Conservation (phyloP, 805 yeast genomes). For the Spathaspora sp. region DNA sequence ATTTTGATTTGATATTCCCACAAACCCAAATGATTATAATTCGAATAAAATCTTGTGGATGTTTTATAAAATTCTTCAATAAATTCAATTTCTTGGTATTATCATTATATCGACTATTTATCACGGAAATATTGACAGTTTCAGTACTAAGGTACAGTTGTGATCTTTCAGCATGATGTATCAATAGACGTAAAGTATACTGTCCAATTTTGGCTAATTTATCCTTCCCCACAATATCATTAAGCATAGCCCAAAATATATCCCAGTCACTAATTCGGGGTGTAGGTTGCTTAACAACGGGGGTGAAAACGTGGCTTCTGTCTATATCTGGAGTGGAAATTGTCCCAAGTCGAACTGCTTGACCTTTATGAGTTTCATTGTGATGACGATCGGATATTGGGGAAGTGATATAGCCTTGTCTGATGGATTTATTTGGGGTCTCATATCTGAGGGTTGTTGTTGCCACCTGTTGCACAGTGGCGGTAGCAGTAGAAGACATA, state of each 20-base stretch:
- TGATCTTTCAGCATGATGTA: slow-evolving; percentile 42
- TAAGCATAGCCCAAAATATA: slow-evolving; percentile 50
- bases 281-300: neutral
- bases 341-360: too few species aligned
- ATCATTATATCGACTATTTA: slow-evolving; percentile 29
- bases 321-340: neutral
- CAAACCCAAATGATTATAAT: slow-evolving; percentile 32
- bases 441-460: slow-evolving; percentile 2
- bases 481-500: slow-evolving; percentile 6
- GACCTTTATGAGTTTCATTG: neutral
- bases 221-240: slow-evolving; percentile 65
- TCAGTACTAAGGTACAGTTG: slow-evolving; percentile 32
- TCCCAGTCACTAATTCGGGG: slow-evolving; percentile 25
- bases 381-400: slow-evolving; percentile 4
- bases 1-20: slow-evolving; percentile 36
- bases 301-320: neutral
- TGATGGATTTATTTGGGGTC: slow-evolving; percentile 5
- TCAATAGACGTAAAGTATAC: slow-evolving; percentile 52
- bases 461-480: slow-evolving; percentile 1
- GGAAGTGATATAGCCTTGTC: neutral
- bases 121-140: slow-evolving; percentile 25
- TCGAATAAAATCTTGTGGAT: slow-evolving; percentile 35
- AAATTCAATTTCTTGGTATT: slow-evolving; percentile 29
- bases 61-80: slow-evolving; percentile 28
- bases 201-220: slow-evolving; percentile 63